phyloP scores from a whole-genome alignment of 169 alveolate species.

The Plasmodium vivax region DNA sequence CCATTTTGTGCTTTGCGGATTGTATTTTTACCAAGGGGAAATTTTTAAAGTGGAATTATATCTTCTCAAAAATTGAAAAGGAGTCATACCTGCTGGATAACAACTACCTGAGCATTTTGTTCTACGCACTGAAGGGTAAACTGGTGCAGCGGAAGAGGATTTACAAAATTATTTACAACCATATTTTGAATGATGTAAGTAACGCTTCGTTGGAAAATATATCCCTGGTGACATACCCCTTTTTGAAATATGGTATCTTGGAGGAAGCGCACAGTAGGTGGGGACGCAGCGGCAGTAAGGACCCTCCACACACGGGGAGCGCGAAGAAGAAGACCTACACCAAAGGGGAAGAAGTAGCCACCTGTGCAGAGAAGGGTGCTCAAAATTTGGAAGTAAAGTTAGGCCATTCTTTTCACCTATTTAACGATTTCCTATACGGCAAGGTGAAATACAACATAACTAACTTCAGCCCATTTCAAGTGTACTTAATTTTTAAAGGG shows the following conservation, averaged over 20 bases:
- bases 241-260: constrained; percentile 8
- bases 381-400: background rate
- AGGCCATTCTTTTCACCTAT: constrained; percentile 34
- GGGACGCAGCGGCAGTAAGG: background rate
- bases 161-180: constrained; percentile 49
- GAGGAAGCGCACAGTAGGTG: background rate
- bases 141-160: constrained; percentile 7
- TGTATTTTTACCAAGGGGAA: constrained; percentile 17
- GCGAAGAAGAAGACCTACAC: background rate
- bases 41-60: constrained; percentile 23
- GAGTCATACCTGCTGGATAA: constrained; percentile 35
- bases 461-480: constrained; percentile 30
- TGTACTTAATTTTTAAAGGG: constrained; percentile 40
- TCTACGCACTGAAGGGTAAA: constrained; percentile 39
- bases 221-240: constrained; percentile 29
- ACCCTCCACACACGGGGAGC: background rate
- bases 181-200: constrained; percentile 23
- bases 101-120: constrained; percentile 29
- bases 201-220: constrained; percentile 21
- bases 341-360: background rate
- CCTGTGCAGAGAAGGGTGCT: background rate
- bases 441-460: constrained; percentile 49
- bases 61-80: constrained; percentile 32
- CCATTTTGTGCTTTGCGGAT: constrained; percentile 32
- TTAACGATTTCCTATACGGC: constrained; percentile 61